Base-by-base conservation (phyloP, 1,284 basidiomycete species). In the Apiotrichum domesticum region DNA sequence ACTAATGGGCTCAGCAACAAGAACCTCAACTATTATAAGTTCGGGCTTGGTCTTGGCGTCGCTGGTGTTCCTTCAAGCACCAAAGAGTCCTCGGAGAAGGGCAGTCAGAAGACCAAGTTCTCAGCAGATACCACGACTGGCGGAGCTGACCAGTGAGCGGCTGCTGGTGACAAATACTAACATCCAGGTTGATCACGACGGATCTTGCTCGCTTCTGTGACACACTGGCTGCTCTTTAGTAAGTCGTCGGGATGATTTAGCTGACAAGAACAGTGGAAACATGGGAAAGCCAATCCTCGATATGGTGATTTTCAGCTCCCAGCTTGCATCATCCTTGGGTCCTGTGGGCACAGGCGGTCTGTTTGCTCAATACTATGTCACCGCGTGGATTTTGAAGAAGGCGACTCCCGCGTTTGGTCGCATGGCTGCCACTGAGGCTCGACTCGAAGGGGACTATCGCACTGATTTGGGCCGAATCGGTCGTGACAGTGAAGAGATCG, bases 321-420 rank as follows among this genome's bases (percentile, higher is more conserved):
- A 97, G 69, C 84, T 98, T 8, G 86, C 90, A 0, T 83, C 86
- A 10, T 88, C 87, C 0, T 83, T 98, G 3, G 95, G 95, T 3
- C 79, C 86, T 4, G 64, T 74, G 41, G 82, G 94, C 1, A 90
- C 90, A 0, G 65, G 85, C 2, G 80, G 93, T 10, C 79, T 98
- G 13, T 88, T 90, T 66, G 79, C 81, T 40, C 94, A 92, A 68
- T 97, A 97, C 73, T 87, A 90, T 58, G 76, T 86, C 33, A 97
- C 94, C 0, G 88, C 88, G 3, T 79, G 83, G 67, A 87, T 97
- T 48, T 77, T 98, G 6, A 82, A 86, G 41, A 85, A 86, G 7
- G 91, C 91, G 13, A 96, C 94, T 0, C 95, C 95, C 0, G 90
- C 93, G 0, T 98, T 98, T 74, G 95, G 94, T 0, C 84, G 87